Base-by-base conservation (phyloP, 805 yeast species). In the Candida railenensis region DNA sequence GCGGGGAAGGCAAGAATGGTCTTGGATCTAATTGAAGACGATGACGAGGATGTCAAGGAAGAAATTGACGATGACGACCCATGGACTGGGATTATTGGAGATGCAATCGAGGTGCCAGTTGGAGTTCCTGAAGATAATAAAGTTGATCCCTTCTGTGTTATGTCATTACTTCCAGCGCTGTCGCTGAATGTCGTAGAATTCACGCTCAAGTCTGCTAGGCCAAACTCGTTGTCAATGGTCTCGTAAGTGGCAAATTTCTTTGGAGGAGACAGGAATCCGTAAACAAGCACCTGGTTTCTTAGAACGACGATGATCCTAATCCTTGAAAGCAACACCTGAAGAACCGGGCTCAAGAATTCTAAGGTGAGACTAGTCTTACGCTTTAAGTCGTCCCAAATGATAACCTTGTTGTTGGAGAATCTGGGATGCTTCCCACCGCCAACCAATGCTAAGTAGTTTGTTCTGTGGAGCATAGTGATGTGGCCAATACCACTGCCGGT, bases 321-420 rank as follows among this genome's bases (percentile, higher is more conserved):
- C 46, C 96, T 73, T 9, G 96, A 86, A 34, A 92, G 65, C 34
- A 85, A 75, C 8, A 89, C 89, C 52, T 85, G 82, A 40, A 86
- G 68, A 3, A 92, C 84, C 0, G 92, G 87, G 40, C 83, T 79
- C 73, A 78, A 76, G 60, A 91, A 89, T 61, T 88, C 94, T 48
- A 94, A 66, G 33, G 78, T 77, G 16, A 89, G 71, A 3, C 91
- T 85, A 22, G 83, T 83, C 53, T 82, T 83, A 51, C 84, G 78
- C 64, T 88, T 87, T 49, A 88, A 65, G 62, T 92, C 98, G 65
- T 92, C 97, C 96, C 97, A 94, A 15, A 92, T 83, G 32, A 89
- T 77, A 34, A 90, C 78, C 62, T 87, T 87, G 66, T 88, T 89
- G 53, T 80, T 74, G 1, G 96, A 87, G 57, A 81, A 88, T 50